Evolutionary conservation across 1,284 basidiomycete genomes (phyloP).

Genomic region (Cystobasidiaceae sp.): DNA sequence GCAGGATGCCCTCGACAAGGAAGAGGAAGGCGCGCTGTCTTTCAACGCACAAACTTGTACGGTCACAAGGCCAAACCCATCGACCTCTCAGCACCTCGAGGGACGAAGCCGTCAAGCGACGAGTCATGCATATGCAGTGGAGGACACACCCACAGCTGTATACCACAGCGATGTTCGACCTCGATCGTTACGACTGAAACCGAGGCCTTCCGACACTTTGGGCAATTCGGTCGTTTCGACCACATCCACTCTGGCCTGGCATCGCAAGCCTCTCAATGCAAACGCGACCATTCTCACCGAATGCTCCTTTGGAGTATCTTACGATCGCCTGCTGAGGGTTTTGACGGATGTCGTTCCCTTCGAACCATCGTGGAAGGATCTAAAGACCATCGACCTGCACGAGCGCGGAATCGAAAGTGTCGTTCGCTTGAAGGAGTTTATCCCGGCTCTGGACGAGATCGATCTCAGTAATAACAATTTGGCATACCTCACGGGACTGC

Average conservation of each 20-base stretch:
- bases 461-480: constrained; percentile 73
- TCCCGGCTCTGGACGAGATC: constrained; percentile 75
- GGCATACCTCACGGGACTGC: constrained; percentile 80
- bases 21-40: constrained; percentile 30
- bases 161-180: constrained; percentile 7
- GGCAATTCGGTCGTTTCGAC: constrained; percentile 24
- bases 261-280: constrained; percentile 32
- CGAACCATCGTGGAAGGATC: constrained; percentile 86
- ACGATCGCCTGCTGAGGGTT: constrained; percentile 81
- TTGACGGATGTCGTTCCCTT: constrained; percentile 95
- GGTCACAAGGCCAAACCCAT: neutral
- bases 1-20: too few species aligned
- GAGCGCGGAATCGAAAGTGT: constrained; percentile 78
- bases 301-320: constrained; percentile 87
- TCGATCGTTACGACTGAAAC: constrained; percentile 20
- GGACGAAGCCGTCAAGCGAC: neutral
- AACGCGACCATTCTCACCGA: constrained; percentile 81
- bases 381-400: constrained; percentile 71
- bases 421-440: constrained; percentile 85
- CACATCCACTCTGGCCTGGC: constrained; percentile 33
- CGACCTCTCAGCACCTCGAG: neutral
- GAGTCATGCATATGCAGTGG: neutral
- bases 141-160: constrained; percentile 13
- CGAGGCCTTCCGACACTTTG: constrained; percentile 25
- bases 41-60: neutral